Evolutionary conservation across 352 stramenopile species (phyloP).

Genomic region (Phytophthora nicotianae): DNA sequence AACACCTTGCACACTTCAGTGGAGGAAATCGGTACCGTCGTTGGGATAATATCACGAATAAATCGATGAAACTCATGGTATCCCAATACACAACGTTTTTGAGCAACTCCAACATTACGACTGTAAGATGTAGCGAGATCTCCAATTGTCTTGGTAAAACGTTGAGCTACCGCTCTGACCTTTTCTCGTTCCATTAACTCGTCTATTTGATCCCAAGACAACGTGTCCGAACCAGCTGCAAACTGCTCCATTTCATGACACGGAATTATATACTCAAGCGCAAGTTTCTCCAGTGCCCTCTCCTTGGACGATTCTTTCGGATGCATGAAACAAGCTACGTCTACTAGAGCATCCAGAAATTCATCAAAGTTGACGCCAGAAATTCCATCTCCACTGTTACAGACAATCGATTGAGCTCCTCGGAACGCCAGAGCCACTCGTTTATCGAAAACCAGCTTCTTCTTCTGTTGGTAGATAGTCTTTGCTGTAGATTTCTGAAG

Average conservation of each 20-base stretch:
- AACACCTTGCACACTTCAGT: slow-evolving; percentile 66
- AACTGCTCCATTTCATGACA: slow-evolving; percentile 40
- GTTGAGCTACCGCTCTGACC: slow-evolving; percentile 36
- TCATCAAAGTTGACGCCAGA: slow-evolving; percentile 51
- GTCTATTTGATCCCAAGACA: slow-evolving; percentile 55
- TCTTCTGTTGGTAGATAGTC: slow-evolving; percentile 27
- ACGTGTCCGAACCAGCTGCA: slow-evolving; percentile 3
- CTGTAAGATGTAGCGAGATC: slow-evolving; percentile 58
- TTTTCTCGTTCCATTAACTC: slow-evolving; percentile 33
- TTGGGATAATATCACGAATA: slow-evolving; percentile 55
- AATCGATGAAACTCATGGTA: slow-evolving; percentile 63
- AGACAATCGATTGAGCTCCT: slow-evolving; percentile 24
- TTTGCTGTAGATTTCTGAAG: slow-evolving; percentile 42
- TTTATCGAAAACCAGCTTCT: slow-evolving; percentile 57
- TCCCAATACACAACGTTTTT: slow-evolving; percentile 38
- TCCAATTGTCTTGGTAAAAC: slow-evolving; percentile 48
- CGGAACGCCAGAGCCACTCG: slow-evolving; percentile 28
- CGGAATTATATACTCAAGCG: slow-evolving; percentile 42
- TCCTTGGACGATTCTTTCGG: slow-evolving; percentile 40
- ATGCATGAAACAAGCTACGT: slow-evolving; percentile 52
- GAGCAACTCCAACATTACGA: slow-evolving; percentile 38
- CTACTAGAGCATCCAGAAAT: slow-evolving; percentile 66
- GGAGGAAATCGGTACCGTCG: slow-evolving; percentile 40
- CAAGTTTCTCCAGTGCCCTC: slow-evolving; percentile 44
- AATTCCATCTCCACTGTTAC: slow-evolving; percentile 20